Conservation (phyloP, 2,329 filamentous ascomycete species). For the Cercospora canescens region DNA sequence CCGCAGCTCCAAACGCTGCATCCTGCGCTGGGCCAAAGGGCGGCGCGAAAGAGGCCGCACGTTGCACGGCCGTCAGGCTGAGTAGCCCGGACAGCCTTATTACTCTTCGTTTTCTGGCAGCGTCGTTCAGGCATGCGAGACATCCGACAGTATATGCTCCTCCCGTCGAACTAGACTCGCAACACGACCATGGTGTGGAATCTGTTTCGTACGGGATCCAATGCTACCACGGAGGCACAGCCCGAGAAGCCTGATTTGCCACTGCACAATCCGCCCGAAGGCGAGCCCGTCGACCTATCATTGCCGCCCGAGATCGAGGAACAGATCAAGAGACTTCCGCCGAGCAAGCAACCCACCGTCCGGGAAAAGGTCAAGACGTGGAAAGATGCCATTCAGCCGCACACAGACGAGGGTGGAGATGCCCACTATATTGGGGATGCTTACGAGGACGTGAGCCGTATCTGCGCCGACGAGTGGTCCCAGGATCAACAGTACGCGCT, state of each 20-base stretch:
- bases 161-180: background rate
- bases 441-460: conserved; percentile 16
- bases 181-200: background rate
- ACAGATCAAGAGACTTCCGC: background rate
- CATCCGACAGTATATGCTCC: background rate
- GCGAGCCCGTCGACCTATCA: background rate
- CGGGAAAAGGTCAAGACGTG: background rate
- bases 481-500: background rate
- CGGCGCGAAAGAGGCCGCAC: background rate
- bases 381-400: conserved; percentile 24
- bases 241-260: background rate
- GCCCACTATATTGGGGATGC: conserved; percentile 27
- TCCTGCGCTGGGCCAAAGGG: background rate
- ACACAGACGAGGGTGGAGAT: conserved; percentile 27
- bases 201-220: background rate
- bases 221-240: background rate
- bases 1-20: background rate
- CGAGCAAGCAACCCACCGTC: background rate
- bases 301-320: background rate
- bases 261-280: background rate
- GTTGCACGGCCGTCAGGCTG: background rate
- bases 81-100: background rate
- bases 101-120: background rate
- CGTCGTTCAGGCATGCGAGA: background rate
- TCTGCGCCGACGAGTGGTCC: background rate